phyloP scores from a whole-genome alignment of 768 basidiomycete genomes.

The Suillus decipiens region DNA sequence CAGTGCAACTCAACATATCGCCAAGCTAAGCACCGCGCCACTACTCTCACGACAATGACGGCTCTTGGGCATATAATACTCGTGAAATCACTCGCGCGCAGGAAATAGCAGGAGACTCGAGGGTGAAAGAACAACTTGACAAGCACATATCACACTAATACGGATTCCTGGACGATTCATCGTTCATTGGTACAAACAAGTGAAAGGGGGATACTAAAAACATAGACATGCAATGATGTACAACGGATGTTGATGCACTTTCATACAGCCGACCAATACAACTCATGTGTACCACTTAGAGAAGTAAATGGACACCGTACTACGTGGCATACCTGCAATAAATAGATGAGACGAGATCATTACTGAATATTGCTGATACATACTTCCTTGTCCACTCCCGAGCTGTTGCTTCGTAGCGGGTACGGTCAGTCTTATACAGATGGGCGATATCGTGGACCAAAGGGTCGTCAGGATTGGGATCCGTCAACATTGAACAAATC shows the following conservation, averaged over 20 bases:
- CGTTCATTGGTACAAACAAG: constrained; percentile 8
- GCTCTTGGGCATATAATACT: not conserved
- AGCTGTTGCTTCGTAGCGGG: constrained; percentile 96
- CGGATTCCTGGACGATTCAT: not conserved
- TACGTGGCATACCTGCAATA: constrained; percentile 55
- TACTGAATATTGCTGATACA: constrained; percentile 29
- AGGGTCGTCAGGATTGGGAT: constrained; percentile 99
- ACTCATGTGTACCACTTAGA: constrained; percentile 25
- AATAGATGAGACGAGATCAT: constrained; percentile 8
- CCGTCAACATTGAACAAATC: constrained; percentile 99
- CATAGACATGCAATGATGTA: constrained; percentile 33
- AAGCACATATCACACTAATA: not conserved
- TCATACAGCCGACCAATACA: constrained; percentile 32
- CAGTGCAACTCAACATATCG: not conserved
- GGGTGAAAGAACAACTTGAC: not conserved
- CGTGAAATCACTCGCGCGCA: not conserved
- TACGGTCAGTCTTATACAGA: constrained; percentile 98
- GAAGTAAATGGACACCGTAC: constrained; percentile 28
- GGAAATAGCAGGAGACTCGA: not conserved
- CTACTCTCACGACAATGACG: not conserved
- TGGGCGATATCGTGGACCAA: constrained; percentile 98
- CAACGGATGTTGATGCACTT: constrained; percentile 35
- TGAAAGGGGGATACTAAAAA: constrained; percentile 33
- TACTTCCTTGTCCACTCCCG: constrained; percentile 99
- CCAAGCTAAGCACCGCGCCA: not conserved